Evolutionary conservation across 2,329 filamentous ascomycete species (phyloP).

Genomic region (Aspergillus aculeatinus): DNA sequence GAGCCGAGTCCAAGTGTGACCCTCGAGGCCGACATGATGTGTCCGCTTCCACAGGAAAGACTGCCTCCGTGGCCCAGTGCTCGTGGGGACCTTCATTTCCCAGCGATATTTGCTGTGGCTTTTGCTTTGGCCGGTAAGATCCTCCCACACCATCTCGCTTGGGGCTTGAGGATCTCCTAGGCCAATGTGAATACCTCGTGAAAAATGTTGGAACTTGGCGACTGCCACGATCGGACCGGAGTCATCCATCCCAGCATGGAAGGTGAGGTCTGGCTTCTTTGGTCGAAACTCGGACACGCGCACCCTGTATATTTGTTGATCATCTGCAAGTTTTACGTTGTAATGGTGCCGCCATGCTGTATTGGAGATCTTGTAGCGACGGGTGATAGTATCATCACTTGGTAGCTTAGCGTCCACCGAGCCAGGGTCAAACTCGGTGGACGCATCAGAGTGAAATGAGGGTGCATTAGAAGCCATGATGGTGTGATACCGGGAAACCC

Average conservation of each 20-base stretch:
- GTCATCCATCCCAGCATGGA: conserved; percentile 30
- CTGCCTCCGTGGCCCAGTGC: conserved; percentile 12
- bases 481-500: neutral
- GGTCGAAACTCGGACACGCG: conserved; percentile 30
- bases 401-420: neutral
- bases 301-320: conserved; percentile 26
- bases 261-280: conserved; percentile 35
- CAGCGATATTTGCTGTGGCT: conserved; percentile 29
- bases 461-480: neutral
- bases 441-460: neutral
- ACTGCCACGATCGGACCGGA: conserved; percentile 29
- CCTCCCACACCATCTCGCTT: conserved; percentile 30
- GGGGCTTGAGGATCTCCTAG: conserved; percentile 29
- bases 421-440: neutral
- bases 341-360: conserved; percentile 25
- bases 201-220: conserved; percentile 36
- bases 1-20: conserved; percentile 21
- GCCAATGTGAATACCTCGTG: conserved; percentile 32
- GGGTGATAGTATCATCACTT: neutral
- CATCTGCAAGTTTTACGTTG: conserved; percentile 20
- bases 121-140: conserved; percentile 27
- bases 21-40: conserved; percentile 27
- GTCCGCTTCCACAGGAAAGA: conserved; percentile 38
- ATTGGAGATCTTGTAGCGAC: conserved; percentile 27
- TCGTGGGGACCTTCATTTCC: conserved; percentile 22